Evolutionary conservation across 257 asterid genomes (phyloP).

Genomic region (Dorcoceras hygrometricum): DNA sequence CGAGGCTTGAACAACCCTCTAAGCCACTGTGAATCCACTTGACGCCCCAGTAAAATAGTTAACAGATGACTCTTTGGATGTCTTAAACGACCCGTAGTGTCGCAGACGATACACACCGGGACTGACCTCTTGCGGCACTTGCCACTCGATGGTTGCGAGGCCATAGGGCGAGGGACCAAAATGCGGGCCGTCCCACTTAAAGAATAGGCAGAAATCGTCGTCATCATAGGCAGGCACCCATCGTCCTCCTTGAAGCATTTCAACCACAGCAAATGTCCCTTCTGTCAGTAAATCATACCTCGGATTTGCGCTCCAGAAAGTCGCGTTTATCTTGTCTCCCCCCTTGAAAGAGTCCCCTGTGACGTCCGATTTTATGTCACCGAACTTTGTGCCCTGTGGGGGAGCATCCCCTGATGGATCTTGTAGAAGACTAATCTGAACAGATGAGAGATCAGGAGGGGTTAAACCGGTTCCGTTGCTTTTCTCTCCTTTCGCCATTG

Average conservation of each 20-base stretch:
- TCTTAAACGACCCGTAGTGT: slow-evolving; percentile 52
- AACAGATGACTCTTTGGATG: slow-evolving; percentile 25
- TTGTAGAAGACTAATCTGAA: slow-evolving; percentile 38
- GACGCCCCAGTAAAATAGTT: slow-evolving; percentile 51
- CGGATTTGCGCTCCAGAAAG: slow-evolving; percentile 57
- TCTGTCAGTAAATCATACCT: slow-evolving; percentile 51
- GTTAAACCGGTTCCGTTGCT: slow-evolving; percentile 29
- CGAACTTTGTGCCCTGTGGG: slow-evolving; percentile 47
- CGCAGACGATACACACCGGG: slow-evolving; percentile 41
- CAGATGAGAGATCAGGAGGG: slow-evolving; percentile 57
- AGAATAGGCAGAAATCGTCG: slow-evolving; percentile 50
- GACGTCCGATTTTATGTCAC: slow-evolving; percentile 46
- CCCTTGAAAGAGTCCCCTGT: slow-evolving; percentile 20
- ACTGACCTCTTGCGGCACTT: slow-evolving; percentile 38
- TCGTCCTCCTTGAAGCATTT: slow-evolving; percentile 33
- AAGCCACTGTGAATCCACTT: slow-evolving; percentile 39
- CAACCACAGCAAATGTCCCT: slow-evolving; percentile 53
- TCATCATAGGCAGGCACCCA: slow-evolving; percentile 50
- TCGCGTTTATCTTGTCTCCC: slow-evolving; percentile 41
- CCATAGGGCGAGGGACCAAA: slow-evolving; percentile 25
- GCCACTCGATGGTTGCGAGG: slow-evolving; percentile 54
- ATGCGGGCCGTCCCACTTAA: slow-evolving; percentile 42
- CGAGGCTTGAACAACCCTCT: slow-evolving; percentile 11
- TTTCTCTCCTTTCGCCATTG: slow-evolving; percentile 43
- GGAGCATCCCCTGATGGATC: slow-evolving; percentile 51